Conservation (phyloP, 2,329 filamentous ascomycete species). For the Neopestalotiopsis sp. region DNA sequence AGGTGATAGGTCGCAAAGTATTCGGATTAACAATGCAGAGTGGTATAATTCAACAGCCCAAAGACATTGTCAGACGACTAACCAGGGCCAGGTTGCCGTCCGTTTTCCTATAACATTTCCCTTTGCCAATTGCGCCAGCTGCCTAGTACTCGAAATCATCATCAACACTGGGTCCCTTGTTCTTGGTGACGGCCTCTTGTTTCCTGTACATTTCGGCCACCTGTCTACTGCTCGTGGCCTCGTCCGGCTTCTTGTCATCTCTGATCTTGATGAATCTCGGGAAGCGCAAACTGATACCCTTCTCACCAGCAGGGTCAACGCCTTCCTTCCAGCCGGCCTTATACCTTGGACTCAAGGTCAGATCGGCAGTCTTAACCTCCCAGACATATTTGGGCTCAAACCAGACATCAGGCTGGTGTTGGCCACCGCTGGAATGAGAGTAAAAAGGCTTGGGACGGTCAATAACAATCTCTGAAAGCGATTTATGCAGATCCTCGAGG, state of each 20-base stretch:
- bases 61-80: background rate
- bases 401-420: conserved; percentile 98
- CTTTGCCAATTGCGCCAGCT: background rate
- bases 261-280: conserved; percentile 89
- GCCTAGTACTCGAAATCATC: conserved; percentile 97
- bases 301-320: conserved; percentile 71
- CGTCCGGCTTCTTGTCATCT: conserved; percentile 94
- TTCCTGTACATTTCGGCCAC: conserved; percentile 97
- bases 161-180: conserved; percentile 84
- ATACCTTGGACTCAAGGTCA: conserved; percentile 91
- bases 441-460: conserved; percentile 95
- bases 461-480: conserved; percentile 80
- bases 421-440: conserved; percentile 78
- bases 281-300: conserved; percentile 88
- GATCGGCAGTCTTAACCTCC: conserved; percentile 96
- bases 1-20: background rate
- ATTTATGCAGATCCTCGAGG: conserved; percentile 82
- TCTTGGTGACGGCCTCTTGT: conserved; percentile 90
- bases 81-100: background rate
- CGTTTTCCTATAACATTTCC: background rate
- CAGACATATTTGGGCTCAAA: conserved; percentile 94
- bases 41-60: conserved; percentile 3
- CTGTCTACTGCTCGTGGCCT: conserved; percentile 83
- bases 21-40: background rate
- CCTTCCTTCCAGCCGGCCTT: conserved; percentile 87